Evolutionary conservation across 2,329 filamentous ascomycete species (phyloP), one percentile per base, ranked within the genome.

Genomic region (Beauveria australis): DNA sequence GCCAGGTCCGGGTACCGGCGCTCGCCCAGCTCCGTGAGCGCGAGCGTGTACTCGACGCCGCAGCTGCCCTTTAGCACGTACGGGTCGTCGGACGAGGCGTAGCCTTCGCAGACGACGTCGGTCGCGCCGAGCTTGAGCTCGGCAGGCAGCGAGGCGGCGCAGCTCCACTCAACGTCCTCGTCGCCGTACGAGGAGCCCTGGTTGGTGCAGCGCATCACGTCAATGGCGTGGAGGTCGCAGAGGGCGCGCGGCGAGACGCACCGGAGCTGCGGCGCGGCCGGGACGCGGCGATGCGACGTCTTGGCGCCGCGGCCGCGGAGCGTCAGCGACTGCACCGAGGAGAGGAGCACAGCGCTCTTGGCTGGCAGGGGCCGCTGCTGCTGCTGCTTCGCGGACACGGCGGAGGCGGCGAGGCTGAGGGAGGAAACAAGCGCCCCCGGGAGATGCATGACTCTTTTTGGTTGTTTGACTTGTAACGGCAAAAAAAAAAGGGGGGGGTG

Each of bases 51-150:
- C 75, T 96, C 91, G 26, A 96, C 92, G 16, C 89, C 94, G 74
- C 93, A 97, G 72, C 89, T 94, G 24, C 94, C 94, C 69, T 89
- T 92, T 59, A 97, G 76, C n/a, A 97, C 83, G 72, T 91, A 95
- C 0, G 85, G 85, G 72, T 97, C 94, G 52, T 93, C 84, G 0
- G 87, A 75, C 16, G 78, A 80, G 61, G 83, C 78, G 75, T 96
- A 97, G 12, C 94, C 93, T 71, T 99, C 93, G 73, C 94, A 99
- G 12, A 92, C 79, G 60, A 97, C 93, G 64, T 97, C 92, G 12
- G 93, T 97, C 63, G 83, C 82, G 61, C 91, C 92, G 30, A 97
- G 84, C 73, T 82, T 83, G 64, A 88, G 79, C 68, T 86, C 82
- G 24, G 79, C 75, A 0, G 86, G 85, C 18, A 88, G 72, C 2